Conservation (phyloP, 768 basidiomycete species). For the Amanita muscaria region DNA sequence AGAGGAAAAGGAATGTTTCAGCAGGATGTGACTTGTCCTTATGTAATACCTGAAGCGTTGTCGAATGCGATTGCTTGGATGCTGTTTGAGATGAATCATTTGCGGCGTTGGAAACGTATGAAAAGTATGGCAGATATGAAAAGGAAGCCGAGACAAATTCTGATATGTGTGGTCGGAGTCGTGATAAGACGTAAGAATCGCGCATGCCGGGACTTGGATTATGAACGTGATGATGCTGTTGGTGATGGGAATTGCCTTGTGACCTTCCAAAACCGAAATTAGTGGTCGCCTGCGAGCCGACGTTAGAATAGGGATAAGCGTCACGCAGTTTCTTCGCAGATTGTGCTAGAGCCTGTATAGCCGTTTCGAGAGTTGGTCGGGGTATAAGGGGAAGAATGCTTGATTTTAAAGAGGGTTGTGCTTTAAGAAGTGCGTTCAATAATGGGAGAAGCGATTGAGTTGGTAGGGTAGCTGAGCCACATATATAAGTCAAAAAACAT, state of each 20-base stretch:
- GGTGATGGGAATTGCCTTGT: neutral
- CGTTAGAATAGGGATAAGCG: constrained; percentile 75
- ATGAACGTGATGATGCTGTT: constrained; percentile 10
- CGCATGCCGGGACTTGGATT: constrained; percentile 55
- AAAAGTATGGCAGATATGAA: constrained; percentile 83
- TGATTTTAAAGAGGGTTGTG: constrained; percentile 65
- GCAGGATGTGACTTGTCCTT: constrained; percentile 62
- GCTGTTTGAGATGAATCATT: constrained; percentile 16
- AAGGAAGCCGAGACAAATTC: constrained; percentile 73
- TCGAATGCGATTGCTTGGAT: constrained; percentile 29
- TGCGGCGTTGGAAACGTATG: constrained; percentile 36
- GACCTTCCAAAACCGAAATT: constrained; percentile 24
- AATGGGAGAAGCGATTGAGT: constrained; percentile 69
- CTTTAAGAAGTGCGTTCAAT: constrained; percentile 55
- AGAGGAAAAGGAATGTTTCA: constrained; percentile 68
- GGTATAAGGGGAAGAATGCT: constrained; percentile 71
- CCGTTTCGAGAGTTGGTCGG: constrained; percentile 73
- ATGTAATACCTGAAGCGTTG: constrained; percentile 40
- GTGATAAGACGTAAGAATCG: constrained; percentile 68
- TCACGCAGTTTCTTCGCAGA: constrained; percentile 70
- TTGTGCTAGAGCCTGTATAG: constrained; percentile 55
- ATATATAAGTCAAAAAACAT: constrained; percentile 7
- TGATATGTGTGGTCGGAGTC: constrained; percentile 63
- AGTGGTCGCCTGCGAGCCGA: constrained; percentile 7
- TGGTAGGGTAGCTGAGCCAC: constrained; percentile 63